Evolutionary conservation across 352 stramenopile species (phyloP).

Genomic region (Phytophthora quininea): DNA sequence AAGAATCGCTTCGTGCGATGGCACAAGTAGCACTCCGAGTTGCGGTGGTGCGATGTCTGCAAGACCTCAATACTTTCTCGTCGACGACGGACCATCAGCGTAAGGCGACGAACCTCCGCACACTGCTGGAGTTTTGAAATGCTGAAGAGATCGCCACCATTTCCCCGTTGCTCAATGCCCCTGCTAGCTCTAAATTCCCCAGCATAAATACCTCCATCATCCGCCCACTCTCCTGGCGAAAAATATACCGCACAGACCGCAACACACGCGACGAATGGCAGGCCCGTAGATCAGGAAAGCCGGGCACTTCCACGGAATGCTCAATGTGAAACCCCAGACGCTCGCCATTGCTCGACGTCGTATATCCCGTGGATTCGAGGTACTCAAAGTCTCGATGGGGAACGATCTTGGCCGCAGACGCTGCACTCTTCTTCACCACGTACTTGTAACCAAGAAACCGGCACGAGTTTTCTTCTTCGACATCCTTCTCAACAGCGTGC

Average conservation of each 20-base stretch:
- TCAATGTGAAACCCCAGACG: conserved; percentile 47
- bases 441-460: conserved; percentile 57
- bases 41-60: conserved; percentile 8
- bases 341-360: conserved; percentile 36
- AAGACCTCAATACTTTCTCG: conserved; percentile 40
- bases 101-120: conserved; percentile 43
- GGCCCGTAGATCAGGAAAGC: conserved; percentile 36
- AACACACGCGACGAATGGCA: conserved; percentile 16
- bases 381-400: conserved; percentile 40
- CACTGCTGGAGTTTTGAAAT: conserved; percentile 35
- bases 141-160: conserved; percentile 23
- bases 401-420: conserved; percentile 9
- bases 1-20: conserved; percentile 49
- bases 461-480: conserved; percentile 32
- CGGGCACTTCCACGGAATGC: conserved; percentile 39
- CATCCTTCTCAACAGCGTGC: conserved; percentile 29
- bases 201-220: conserved; percentile 36
- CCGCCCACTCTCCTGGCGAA: conserved; percentile 38
- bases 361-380: conserved; percentile 46
- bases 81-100: conserved; percentile 35
- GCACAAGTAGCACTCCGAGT: conserved; percentile 29
- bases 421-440: conserved; percentile 37
- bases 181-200: conserved; percentile 25
- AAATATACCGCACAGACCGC: conserved; percentile 41
- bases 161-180: conserved; percentile 10